phyloP scores from a whole-genome alignment of 2,329 filamentous ascomycete species.

The Daldinia eschscholtzii region DNA sequence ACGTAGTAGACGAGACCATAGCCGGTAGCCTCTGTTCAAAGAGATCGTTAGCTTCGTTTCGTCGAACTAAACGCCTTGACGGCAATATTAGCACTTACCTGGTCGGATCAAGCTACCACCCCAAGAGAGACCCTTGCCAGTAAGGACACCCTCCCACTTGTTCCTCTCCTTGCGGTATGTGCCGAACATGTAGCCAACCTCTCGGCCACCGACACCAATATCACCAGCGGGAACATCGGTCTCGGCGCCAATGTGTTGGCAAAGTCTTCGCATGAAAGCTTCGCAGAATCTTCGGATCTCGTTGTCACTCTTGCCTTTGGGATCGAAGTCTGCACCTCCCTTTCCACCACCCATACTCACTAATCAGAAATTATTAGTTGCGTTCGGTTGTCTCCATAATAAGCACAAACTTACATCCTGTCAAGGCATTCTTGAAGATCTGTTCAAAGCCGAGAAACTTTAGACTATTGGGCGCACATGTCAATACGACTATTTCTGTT shows the following conservation, averaged over 20 bases:
- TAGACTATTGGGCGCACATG: constrained; percentile 65
- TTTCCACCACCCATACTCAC: constrained; percentile 97
- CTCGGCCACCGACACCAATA: constrained; percentile 91
- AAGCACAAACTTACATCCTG: constrained; percentile 76
- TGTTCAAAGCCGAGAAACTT: constrained; percentile 99
- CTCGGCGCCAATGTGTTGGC: constrained; percentile 94
- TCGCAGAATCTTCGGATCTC: constrained; percentile 98
- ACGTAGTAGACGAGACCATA: constrained; percentile 98
- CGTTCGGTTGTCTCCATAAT: constrained; percentile 4
- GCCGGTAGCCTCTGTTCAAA: constrained; percentile 82
- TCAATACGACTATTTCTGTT: constrained; percentile 45
- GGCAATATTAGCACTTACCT: constrained; percentile 51
- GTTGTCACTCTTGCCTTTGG: constrained; percentile 97
- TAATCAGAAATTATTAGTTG: constrained; percentile 52
- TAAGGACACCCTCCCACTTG: constrained; percentile 95
- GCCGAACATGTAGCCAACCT: constrained; percentile 96
- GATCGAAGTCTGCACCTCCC: constrained; percentile 98
- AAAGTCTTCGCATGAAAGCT: constrained; percentile 95
- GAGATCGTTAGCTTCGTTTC: constrained; percentile 13
- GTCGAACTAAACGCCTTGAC: neutral
- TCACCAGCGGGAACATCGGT: constrained; percentile 97
- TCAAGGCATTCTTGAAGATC: constrained; percentile 99
- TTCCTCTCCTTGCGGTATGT: constrained; percentile 90
- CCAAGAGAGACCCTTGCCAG: constrained; percentile 94
- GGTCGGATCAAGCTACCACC: constrained; percentile 94